Conservation (phyloP, 2,329 filamentous ascomycete species). For the Aspergillus quadricinctus region DNA sequence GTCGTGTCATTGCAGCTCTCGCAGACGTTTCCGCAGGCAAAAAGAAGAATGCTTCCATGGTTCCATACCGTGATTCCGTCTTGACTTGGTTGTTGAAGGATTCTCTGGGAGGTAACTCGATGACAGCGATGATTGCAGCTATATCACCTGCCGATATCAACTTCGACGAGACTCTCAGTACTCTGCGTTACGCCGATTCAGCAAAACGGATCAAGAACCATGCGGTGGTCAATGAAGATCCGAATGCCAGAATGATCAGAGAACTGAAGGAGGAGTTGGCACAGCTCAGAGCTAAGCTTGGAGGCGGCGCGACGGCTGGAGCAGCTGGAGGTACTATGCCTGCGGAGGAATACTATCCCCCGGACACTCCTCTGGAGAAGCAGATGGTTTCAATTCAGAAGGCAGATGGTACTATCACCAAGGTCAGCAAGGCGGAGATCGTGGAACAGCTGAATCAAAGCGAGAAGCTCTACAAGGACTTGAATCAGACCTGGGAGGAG, state of each 20-base stretch:
- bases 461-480: constrained; percentile 89
- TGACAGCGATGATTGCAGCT: constrained; percentile 99
- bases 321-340: constrained; percentile 48
- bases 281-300: constrained; percentile 79
- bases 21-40: constrained; percentile 85
- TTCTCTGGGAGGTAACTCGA: constrained; percentile 94
- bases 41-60: constrained; percentile 69
- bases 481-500: constrained; percentile 99
- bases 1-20: constrained; percentile 92
- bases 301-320: constrained; percentile 47
- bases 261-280: constrained; percentile 94
- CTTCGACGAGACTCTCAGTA: constrained; percentile 95
- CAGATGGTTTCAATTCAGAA: constrained; percentile 94
- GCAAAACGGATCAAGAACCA: constrained; percentile 99
- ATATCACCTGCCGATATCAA: constrained; percentile 99
- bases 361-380: constrained; percentile 87
- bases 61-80: constrained; percentile 95
- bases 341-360: constrained; percentile 79
- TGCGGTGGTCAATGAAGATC: constrained; percentile 97
- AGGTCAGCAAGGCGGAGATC: constrained; percentile 97
- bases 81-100: constrained; percentile 97
- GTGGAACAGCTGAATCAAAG: constrained; percentile 93
- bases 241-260: constrained; percentile 97
- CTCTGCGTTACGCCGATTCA: constrained; percentile 91
- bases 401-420: constrained; percentile 80